A percentile compares a stretch with the other conserved stretches of the same genome.
Evolutionary conservation across 2,329 filamentous ascomycete species (phyloP).

Genomic region (Epichloe aotearoae): DNA sequence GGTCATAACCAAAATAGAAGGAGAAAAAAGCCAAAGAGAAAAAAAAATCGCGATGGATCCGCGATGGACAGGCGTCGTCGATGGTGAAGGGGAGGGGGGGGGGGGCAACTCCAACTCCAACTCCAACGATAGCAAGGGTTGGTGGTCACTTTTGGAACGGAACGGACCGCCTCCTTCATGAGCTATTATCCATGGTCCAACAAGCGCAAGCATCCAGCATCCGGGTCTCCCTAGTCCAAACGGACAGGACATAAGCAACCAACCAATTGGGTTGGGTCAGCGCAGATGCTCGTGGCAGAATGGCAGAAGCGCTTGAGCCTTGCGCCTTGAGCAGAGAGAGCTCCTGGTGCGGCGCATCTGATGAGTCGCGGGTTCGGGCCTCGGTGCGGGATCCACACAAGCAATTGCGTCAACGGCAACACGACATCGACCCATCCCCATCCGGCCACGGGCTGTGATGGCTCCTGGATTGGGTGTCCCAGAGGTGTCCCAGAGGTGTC

Average conservation of each 20-base stretch:
- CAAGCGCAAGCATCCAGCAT: not conserved
- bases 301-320: too few relatives aligned
- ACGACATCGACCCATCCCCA: slow-evolving; percentile 1
- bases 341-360: not conserved
- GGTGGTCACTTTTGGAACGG: not conserved
- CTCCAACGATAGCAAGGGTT: not conserved
- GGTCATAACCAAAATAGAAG: not conserved
- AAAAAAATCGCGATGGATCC: not conserved
- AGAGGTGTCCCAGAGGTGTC: not conserved
- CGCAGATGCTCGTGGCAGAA: too few relatives aligned
- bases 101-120: not conserved
- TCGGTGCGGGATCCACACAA: not conserved
- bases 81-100: not conserved
- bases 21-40: not conserved
- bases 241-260: not conserved
- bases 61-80: not conserved
- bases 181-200: not conserved
- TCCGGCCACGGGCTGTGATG: not conserved
- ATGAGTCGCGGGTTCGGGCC: not conserved
- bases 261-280: not conserved
- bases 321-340: not conserved
- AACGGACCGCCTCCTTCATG: not conserved
- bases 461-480: not conserved
- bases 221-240: not conserved
- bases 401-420: not conserved